A percentile compares a stretch with the other conserved stretches of the same genome.
Conservation (phyloP, 2,329 filamentous ascomycete species). For the Epichloe gansuensis region DNA sequence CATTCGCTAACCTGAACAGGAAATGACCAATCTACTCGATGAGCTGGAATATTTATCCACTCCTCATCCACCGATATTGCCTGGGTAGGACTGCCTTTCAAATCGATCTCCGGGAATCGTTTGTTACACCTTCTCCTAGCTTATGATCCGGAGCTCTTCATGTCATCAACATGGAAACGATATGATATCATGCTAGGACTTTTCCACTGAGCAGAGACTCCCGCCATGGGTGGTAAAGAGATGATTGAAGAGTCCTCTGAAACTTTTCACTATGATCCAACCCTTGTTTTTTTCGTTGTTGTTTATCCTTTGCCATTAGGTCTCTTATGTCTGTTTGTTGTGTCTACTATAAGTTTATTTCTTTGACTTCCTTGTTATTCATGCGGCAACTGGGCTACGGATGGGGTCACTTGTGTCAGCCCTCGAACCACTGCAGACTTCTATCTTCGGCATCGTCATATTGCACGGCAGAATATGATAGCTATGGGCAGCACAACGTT, state of each 20-base stretch:
- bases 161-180: not conserved
- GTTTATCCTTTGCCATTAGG: not conserved
- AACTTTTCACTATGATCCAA: not conserved
- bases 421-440: conserved; percentile 28
- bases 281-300: not conserved
- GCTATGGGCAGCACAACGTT: conserved; percentile 23
- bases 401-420: conserved; percentile 26
- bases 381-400: conserved; percentile 23
- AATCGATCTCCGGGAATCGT: not conserved
- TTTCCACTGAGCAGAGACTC: not conserved
- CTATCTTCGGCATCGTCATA: conserved; percentile 26
- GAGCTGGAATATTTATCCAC: not conserved
- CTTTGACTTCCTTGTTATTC: conserved; percentile 16
- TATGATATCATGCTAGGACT: not conserved
- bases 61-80: not conserved
- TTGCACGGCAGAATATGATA: conserved; percentile 27
- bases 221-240: not conserved
- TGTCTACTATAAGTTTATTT: conserved; percentile 18
- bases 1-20: conserved; percentile 19
- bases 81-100: not conserved
- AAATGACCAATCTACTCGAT: conserved; percentile 15
- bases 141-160: not conserved
- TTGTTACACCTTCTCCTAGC: not conserved
- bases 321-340: conserved; percentile 4
- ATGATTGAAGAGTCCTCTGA: not conserved